Evolutionary conservation across 768 basidiomycete genomes (phyloP).

Genomic region (Panus rudis): DNA sequence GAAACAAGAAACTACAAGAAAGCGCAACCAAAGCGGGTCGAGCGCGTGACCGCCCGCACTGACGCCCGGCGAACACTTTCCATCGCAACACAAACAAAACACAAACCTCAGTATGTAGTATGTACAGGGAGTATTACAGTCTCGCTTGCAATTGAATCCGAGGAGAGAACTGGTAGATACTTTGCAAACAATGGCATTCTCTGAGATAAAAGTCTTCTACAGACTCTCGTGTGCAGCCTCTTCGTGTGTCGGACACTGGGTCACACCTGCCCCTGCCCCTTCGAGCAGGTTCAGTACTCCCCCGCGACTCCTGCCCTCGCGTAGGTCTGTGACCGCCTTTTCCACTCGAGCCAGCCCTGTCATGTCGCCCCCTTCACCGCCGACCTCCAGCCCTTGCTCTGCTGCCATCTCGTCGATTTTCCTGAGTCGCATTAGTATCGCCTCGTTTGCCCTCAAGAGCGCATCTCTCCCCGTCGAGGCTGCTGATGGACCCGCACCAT

Average conservation of each 20-base stretch:
- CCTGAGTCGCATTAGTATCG: conserved; percentile 46
- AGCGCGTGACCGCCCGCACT: no score
- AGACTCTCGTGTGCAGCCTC: no score
- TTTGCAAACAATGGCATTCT: no score
- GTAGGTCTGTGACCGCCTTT: conserved; percentile 33
- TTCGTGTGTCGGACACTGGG: no score
- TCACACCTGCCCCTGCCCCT: conserved; percentile 24
- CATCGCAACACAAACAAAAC: no score
- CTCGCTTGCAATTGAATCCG: no score
- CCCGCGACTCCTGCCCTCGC: conserved; percentile 16
- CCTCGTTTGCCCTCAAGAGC: conserved; percentile 39
- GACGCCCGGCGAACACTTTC: no score
- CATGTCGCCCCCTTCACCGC: conserved; percentile 34
- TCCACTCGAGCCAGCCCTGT: conserved; percentile 43
- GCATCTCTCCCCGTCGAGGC: conserved; percentile 14
- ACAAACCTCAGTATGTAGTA: no score
- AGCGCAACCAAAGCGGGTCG: no score
- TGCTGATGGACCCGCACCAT: background rate
- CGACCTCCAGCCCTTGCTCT: conserved; percentile 33
- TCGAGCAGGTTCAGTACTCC: conserved; percentile 44
- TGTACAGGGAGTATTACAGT: no score
- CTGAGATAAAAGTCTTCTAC: no score
- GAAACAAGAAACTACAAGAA: conserved; percentile 1
- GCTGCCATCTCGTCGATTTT: conserved; percentile 42
- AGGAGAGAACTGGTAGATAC: no score